Evolutionary conservation across 1,139 yeast species (phyloP).

Genomic region (Geotrichum klebahnii): DNA sequence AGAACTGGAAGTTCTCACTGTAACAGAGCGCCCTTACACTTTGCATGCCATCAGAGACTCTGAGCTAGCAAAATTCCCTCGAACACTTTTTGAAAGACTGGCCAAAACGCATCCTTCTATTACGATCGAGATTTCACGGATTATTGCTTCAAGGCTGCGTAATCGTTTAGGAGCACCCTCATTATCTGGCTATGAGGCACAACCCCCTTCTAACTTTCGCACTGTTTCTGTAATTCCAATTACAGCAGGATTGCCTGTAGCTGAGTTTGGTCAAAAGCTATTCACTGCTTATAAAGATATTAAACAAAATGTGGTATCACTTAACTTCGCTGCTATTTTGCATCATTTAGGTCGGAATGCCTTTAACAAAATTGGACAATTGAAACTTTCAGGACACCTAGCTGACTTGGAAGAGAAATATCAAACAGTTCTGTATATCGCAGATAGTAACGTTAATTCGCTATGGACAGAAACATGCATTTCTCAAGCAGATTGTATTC

Average conservation of each 20-base stretch:
- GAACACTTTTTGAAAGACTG: conserved; percentile 78
- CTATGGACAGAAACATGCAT: conserved; percentile 92
- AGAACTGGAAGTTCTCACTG: conserved; percentile 89
- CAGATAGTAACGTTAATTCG: conserved; percentile 78
- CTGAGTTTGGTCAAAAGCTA: conserved; percentile 74
- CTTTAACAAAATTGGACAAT: conserved; percentile 78
- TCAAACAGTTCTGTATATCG: conserved; percentile 81
- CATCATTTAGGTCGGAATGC: conserved; percentile 87
- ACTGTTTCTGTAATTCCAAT: conserved; percentile 85
- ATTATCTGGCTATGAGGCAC: conserved; percentile 13
- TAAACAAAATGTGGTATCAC: conserved; percentile 67
- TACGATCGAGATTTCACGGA: conserved; percentile 82
- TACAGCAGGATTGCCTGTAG: conserved; percentile 72
- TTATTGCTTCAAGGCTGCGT: conserved; percentile 71
- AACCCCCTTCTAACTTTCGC: conserved; percentile 44
- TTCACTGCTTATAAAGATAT: conserved; percentile 66
- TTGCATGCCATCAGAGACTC: conserved; percentile 89
- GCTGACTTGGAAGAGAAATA: conserved; percentile 87
- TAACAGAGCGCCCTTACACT: conserved; percentile 66
- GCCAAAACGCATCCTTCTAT: conserved; percentile 84
- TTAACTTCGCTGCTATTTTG: conserved; percentile 78
- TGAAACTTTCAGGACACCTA: conserved; percentile 83
- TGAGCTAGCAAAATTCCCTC: conserved; percentile 88
- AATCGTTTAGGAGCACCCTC: conserved; percentile 28
- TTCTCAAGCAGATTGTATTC: conserved; percentile 87